Evolutionary conservation across 23 red algal species (phyloP), one percentile per base, ranked within the genome.

Genomic region (Cyanidioschyzon merolae): DNA sequence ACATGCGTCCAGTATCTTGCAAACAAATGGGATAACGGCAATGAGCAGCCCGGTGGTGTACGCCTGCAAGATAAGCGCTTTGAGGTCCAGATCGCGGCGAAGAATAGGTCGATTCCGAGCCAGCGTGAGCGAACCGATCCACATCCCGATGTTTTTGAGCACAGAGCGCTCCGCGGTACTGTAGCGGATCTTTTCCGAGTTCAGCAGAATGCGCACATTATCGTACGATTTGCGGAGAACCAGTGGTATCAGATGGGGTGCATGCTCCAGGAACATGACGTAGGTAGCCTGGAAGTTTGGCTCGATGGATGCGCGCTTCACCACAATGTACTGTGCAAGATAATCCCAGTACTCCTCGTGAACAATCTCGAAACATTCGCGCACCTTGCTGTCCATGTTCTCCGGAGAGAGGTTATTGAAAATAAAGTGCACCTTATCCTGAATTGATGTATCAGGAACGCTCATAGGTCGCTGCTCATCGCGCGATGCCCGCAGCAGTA

Each of bases 351-450:
- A 50, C 57, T 80, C 45, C 1, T 83, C 82, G 30, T 74, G 67
- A 31, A 96, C 71, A 37, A 86, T 74, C 36, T 36, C 39, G 1
- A 83, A 50, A 75, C 90, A 80, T 74, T 97, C 93, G n/a, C 76
- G 38, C 2, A 78, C 93, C 82, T 97, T 97, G 34, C 67, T 82
- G 40, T 86, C 93, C 80, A 97, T 68, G 27, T 77, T 97, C 1
- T 67, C 50, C 32, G 40, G n/a, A 21, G 84, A 83, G 1, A 97
- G 79, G 51, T 97, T 97, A 83, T 97, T 97, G 39, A 97, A 89
- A 58, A 97, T 91, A 76, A 97, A 97, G 67, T 91, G 86, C 25
- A 97, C 80, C 76, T 91, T 90, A 39, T 97, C 93, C 68, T 97
- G 85, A 2, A 74, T 71, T 16, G 58, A 84, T 50, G 86, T 88